Base-by-base conservation (phyloP, 31 red algal species). In the Porphyra umbilicalis region DNA sequence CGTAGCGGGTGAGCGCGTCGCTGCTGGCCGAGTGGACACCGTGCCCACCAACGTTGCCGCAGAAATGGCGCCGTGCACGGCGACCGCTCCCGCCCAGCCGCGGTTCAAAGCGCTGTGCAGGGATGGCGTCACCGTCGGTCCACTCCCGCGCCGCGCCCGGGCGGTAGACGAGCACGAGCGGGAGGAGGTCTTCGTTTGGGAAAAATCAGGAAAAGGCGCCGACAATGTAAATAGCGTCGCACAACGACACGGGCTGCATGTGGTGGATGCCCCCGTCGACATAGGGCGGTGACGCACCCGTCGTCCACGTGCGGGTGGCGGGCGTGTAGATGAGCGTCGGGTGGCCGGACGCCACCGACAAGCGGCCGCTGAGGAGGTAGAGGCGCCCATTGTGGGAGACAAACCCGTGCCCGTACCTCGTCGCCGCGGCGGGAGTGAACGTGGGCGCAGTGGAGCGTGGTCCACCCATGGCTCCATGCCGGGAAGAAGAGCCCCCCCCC, bases 21-120 rank as follows among this genome's bases (percentile, higher is more conserved):
- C 18, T 71, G 57, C 57, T 79, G 6, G 35, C 40, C 29, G 81
- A 57, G 25, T 78, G 81, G n/a, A 0, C 35, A 14, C 91, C 91
- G 79, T 94, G 87, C 0, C 92, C 92, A 32, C 88, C 88, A 0
- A 79, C 77, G 83, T 94, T 94, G 13, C 92, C 92, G 30, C 32
- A 84, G 8, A 94, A 42, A 94, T 94, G 36, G 84, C 87, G 35
- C 68, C 35, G 14, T 84, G 35, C 39, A 75, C 33, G 6, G 85
- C 32, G 6, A 90, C 92, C 18, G 88, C 80, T n/a, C 82, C 92
- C 0, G 82, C 88, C 1, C 84, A 85, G 29, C 84, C 84, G 33
- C 92, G 88, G 57, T 71, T 71, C 25, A 6, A n/a, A 1, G 57
- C 57, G 30, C 81, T 57, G 74, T 87, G 39, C 30, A 33, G 36